These are phyloP conservation scores for Erodium texanum DNA, from an alignment of 441 rosid genomes.

Conservation along the genomic window DNA sequence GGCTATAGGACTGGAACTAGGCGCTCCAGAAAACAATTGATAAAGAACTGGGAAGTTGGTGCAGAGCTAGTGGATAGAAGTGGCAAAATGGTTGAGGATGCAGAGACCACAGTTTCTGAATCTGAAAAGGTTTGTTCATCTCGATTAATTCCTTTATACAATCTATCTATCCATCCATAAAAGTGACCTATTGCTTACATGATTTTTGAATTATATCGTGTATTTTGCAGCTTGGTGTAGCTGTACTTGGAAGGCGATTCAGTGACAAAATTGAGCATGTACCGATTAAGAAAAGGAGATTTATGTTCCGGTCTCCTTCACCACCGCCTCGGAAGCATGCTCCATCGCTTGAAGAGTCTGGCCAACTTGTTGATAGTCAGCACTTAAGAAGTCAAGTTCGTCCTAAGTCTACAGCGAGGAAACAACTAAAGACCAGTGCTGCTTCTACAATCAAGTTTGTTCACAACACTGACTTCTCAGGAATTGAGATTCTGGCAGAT, in stretches of 20 bases:
- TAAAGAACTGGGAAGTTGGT: constrained; percentile 20
- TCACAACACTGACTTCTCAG: constrained; percentile 34
- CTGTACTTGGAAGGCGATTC: constrained; percentile 36
- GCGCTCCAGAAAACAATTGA: constrained; percentile 31
- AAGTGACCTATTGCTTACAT: not conserved
- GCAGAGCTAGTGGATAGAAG: constrained; percentile 22
- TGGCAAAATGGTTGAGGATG: constrained; percentile 15
- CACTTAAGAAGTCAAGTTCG: constrained; percentile 13
- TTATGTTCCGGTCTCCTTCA: constrained; percentile 25
- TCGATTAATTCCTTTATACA: constrained; percentile 1
- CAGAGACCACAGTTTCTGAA: constrained; percentile 27
- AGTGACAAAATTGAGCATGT: constrained; percentile 36
- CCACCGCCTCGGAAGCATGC: constrained; percentile 17
- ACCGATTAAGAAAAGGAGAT: constrained; percentile 47
- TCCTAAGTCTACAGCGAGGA: constrained; percentile 13
- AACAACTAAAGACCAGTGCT: constrained; percentile 10
- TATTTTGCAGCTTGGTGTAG: constrained; percentile 41
- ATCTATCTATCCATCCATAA: too few relatives aligned
- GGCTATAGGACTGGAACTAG: constrained; percentile 37
- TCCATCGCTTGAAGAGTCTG: constrained; percentile 19
- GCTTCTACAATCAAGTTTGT: constrained; percentile 15
- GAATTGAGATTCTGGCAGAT: constrained; percentile 48
- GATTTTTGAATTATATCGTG: constrained; percentile 6
- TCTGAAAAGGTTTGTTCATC: constrained; percentile 37
- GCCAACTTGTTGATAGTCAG: constrained; percentile 13